Percentiles rank a stretch among this genome's conserved stretches.
These are phyloP conservation scores for Lichtheimia ornata DNA, from an alignment of 371 early-diverging fungal species.

Conservation along the genomic window DNA sequence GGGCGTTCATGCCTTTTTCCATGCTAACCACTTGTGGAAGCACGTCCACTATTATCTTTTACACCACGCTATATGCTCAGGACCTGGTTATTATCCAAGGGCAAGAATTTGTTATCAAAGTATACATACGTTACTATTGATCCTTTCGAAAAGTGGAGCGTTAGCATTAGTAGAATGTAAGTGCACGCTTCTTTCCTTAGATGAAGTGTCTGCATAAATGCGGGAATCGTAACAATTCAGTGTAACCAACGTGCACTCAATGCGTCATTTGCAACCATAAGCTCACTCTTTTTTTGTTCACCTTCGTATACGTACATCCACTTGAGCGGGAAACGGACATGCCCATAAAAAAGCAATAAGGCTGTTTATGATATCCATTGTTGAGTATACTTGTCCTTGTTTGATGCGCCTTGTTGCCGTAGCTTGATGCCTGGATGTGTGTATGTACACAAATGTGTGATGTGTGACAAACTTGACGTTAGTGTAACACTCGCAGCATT, in stretches of 20 bases:
- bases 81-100: neutral
- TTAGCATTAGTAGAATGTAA: neutral
- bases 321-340: neutral
- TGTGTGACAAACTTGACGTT: slow-evolving; percentile 12
- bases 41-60: too few relatives aligned
- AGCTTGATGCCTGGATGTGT: too few relatives aligned
- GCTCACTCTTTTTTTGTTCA: neutral
- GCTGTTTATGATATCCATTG: slow-evolving; percentile 1
- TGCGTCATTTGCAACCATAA: neutral
- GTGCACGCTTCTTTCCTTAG: neutral
- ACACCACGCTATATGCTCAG: neutral
- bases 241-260: slow-evolving; percentile 9
- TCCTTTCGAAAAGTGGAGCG: neutral
- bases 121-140: neutral
- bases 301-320: neutral
- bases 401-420: too few relatives aligned
- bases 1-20: too few relatives aligned
- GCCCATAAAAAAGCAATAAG: neutral
- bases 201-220: neutral
- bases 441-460: too few relatives aligned
- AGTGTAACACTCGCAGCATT: neutral
- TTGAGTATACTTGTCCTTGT: neutral
- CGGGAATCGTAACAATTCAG: neutral
- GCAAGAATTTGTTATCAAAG: neutral
- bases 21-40: too few relatives aligned